phyloP scores from a whole-genome alignment of 1,139 yeast species.

The Saccharomycopsis crataegensis region DNA sequence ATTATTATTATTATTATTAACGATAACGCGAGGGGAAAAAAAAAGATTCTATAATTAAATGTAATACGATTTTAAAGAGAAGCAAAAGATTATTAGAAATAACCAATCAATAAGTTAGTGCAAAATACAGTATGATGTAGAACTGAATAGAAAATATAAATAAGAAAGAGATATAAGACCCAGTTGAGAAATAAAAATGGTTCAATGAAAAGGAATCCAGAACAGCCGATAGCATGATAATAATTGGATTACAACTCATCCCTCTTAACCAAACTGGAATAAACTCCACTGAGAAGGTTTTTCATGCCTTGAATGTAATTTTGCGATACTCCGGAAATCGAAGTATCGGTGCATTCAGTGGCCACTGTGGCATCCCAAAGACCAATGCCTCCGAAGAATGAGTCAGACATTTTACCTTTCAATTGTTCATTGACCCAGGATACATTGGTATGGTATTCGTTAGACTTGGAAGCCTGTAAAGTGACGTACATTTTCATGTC shows the following conservation, averaged over 20 bases:
- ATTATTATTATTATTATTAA: too few relatives aligned
- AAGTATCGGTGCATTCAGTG: background rate
- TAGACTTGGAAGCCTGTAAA: constrained; percentile 3
- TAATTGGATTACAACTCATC: constrained; percentile 10
- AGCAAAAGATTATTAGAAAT: too few relatives aligned
- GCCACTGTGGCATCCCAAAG: constrained; percentile 13
- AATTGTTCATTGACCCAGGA: constrained; percentile 1
- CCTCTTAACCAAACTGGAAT: constrained; percentile 7
- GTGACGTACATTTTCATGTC: constrained; percentile 12
- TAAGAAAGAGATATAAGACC: too few relatives aligned
- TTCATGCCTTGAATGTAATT: constrained; percentile 14
- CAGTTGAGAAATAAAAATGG: too few relatives aligned
- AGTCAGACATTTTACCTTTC: background rate
- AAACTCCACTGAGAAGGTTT: constrained; percentile 8
- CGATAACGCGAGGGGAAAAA: too few relatives aligned
- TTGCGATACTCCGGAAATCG: constrained; percentile 2
- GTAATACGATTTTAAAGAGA: too few relatives aligned
- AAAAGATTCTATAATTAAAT: too few relatives aligned
- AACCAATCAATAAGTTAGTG: too few relatives aligned
- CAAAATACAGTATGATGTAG: too few relatives aligned
- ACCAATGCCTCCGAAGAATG: constrained; percentile 7
- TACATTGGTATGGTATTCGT: background rate
- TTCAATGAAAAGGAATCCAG: too few relatives aligned
- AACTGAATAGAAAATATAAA: too few relatives aligned
- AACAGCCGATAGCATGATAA: background rate